Evolutionary conservation across 768 basidiomycete genomes (phyloP), one percentile per base, ranked within the genome.

Genomic region (Multifurca ochricompacta): DNA sequence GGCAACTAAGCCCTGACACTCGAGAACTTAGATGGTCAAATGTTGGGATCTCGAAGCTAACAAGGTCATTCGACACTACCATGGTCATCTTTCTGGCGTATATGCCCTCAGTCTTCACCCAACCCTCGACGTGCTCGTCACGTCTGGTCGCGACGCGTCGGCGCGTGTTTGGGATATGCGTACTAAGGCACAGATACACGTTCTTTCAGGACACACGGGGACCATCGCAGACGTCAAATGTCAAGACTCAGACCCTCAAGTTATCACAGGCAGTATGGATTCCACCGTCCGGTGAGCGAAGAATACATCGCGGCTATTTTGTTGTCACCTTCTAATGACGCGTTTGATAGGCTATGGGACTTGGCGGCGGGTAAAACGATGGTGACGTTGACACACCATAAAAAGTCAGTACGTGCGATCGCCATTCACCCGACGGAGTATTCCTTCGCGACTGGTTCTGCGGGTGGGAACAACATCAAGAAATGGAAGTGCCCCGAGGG

Each of bases 121-220:
- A 1, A 98, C 95, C 0, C 81, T 99, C 48, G 96, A 98, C 64
- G 75, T 99, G 3, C 81, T 99, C 36, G 92, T 97, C 41, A 99
- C 96, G 0, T 82, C 88, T 4, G 96, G 96, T 37, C 85, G 96
- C 63, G 96, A 99, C 64, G 93, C 96, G 7, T 92, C 91, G 9
- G 95, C 94, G 2, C 83, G 96, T 53, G 94, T 97, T 0, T 99
- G 96, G 96, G 96, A 99, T 67, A 98, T 99, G 95, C 83, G 96
- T 35, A 95, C 94, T 30, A 95, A 97, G 65, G 88, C 93, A 9
- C 91, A 92, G 65, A 90, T 98, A 46, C 91, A 96, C 67, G 86
- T 93, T 39, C 78, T 99, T 21, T 73, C 89, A 0, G 96, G 96
- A 1, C 96, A 99, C 70, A 94, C 91, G 0, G 92, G 80, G 19